Percentiles rank a stretch among this genome's conserved stretches.
Evolutionary conservation across 2,329 filamentous ascomycete genomes (phyloP).

Genomic region (Talaromyces sp.): DNA sequence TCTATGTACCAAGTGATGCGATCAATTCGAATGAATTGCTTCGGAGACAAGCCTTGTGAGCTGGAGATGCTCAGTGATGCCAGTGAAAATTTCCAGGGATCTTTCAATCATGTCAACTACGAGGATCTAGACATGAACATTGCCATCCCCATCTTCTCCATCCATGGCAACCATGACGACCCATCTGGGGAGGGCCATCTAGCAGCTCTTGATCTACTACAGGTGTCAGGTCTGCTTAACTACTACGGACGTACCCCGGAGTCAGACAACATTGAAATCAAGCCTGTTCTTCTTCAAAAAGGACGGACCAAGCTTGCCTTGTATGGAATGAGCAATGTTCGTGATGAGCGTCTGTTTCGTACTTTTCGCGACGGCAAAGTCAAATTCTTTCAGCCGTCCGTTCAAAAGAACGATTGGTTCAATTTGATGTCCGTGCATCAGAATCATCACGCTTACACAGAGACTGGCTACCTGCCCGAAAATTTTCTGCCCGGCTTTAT

Average conservation of each 20-base stretch:
- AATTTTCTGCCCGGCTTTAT: slow-evolving; percentile 89
- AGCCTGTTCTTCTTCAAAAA: slow-evolving; percentile 90
- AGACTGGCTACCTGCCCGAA: slow-evolving; percentile 92
- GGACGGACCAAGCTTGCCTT: slow-evolving; percentile 88
- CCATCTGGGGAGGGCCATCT: slow-evolving; percentile 94
- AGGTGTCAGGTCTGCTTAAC: slow-evolving; percentile 88
- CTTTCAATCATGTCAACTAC: slow-evolving; percentile 95
- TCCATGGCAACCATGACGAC: slow-evolving; percentile 98
- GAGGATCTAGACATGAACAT: slow-evolving; percentile 97
- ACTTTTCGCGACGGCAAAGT: slow-evolving; percentile 93
- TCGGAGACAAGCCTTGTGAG: slow-evolving; percentile 93
- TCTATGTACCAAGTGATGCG: slow-evolving; percentile 98
- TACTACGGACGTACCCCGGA: slow-evolving; percentile 93
- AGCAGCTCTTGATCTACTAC: slow-evolving; percentile 86
- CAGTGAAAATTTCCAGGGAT: slow-evolving; percentile 83
- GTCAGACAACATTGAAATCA: slow-evolving; percentile 89
- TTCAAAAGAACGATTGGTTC: slow-evolving; percentile 88
- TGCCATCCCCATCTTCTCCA: slow-evolving; percentile 95
- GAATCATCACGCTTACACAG: slow-evolving; percentile 89
- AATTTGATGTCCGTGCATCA: slow-evolving; percentile 95
- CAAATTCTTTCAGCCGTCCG: slow-evolving; percentile 83
- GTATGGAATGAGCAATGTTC: slow-evolving; percentile 93
- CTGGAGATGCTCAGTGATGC: slow-evolving; percentile 93
- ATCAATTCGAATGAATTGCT: slow-evolving; percentile 86
- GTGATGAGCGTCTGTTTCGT: slow-evolving; percentile 90